A percentile compares a stretch with the other conserved stretches of the same genome.
Conservation (phyloP, 768 basidiomycete species). For the Trametes elegans region DNA sequence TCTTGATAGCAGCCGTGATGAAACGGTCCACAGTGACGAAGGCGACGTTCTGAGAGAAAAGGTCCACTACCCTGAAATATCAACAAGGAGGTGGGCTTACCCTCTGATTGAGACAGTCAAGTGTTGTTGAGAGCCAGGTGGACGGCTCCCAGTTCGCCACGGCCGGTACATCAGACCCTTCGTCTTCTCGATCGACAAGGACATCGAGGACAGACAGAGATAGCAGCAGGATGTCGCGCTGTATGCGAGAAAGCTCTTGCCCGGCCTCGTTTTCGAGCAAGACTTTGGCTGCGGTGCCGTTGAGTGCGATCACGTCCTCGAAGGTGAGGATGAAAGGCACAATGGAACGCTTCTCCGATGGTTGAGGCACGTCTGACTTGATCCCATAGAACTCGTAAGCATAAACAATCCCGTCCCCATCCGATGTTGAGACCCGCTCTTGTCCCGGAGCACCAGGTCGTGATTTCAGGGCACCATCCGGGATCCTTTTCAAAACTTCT, state of each 20-base stretch:
- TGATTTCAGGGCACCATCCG: slow-evolving; percentile 16
- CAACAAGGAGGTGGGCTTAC: slow-evolving; percentile 33
- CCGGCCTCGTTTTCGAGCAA: slow-evolving; percentile 35
- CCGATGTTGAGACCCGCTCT: background rate
- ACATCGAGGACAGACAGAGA: slow-evolving; percentile 50
- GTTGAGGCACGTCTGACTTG: background rate
- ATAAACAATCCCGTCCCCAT: slow-evolving; percentile 38
- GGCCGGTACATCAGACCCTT: slow-evolving; percentile 31
- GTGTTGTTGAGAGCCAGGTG: slow-evolving; percentile 57
- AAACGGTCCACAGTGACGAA: slow-evolving; percentile 70
- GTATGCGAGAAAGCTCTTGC: slow-evolving; percentile 24
- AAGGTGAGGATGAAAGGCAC: slow-evolving; percentile 59
- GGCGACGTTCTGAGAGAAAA: slow-evolving; percentile 45
- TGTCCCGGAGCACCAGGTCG: slow-evolving; percentile 17
- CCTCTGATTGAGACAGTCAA: slow-evolving; percentile 55
- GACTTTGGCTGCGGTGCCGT: slow-evolving; percentile 15
- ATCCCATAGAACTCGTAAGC: slow-evolving; percentile 64
- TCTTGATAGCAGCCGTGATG: slow-evolving; percentile 51
- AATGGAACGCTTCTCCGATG: slow-evolving; percentile 24
- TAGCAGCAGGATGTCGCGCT: slow-evolving; percentile 51
- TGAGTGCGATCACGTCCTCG: slow-evolving; percentile 42
- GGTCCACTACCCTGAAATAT: background rate
- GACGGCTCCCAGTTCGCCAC: slow-evolving; percentile 57
- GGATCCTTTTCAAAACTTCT: slow-evolving; percentile 24
- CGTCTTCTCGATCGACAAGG: slow-evolving; percentile 45